These are phyloP conservation scores for Fragaria vesca DNA, from an alignment of 306 rosid species.

Conservation along the genomic window DNA sequence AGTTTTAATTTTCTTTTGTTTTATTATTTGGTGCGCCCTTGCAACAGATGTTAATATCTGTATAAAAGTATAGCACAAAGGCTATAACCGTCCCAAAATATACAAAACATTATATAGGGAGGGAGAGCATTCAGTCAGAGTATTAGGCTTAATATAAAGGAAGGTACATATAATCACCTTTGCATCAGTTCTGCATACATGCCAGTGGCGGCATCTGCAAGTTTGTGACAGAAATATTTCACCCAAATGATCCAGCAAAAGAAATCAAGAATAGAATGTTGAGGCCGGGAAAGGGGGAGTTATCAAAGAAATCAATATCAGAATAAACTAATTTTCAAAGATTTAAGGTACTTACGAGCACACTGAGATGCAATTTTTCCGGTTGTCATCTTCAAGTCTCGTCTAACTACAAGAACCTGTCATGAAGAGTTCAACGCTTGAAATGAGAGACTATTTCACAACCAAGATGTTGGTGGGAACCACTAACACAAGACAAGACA, in stretches of 20 bases:
- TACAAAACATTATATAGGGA: background rate
- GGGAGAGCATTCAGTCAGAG: background rate
- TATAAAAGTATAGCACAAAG: background rate
- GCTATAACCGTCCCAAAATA: background rate
- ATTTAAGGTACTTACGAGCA: slow-evolving; percentile 69
- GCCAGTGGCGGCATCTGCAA: slow-evolving; percentile 92
- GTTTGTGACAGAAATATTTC: slow-evolving; percentile 9
- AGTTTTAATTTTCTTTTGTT: background rate
- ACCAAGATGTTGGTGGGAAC: background rate
- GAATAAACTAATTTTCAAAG: background rate
- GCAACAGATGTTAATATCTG: background rate
- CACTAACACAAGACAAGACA: background rate
- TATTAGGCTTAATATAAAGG: background rate
- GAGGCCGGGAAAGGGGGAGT: background rate
- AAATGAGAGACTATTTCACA: slow-evolving; percentile 26
- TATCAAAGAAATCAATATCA: background rate
- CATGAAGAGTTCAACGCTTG: slow-evolving; percentile 20
- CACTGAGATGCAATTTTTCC: slow-evolving; percentile 98
- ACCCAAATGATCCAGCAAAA: background rate
- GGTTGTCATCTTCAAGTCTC: slow-evolving; percentile 83
- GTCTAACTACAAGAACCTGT: slow-evolving; percentile 84
- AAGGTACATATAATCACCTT: slow-evolving; percentile 45
- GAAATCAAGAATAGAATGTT: background rate
- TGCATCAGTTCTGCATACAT: slow-evolving; percentile 72
- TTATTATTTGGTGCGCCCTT: background rate